Conservation (phyloP, 2,329 filamentous ascomycete genomes). For the Diaporthe sp. region DNA sequence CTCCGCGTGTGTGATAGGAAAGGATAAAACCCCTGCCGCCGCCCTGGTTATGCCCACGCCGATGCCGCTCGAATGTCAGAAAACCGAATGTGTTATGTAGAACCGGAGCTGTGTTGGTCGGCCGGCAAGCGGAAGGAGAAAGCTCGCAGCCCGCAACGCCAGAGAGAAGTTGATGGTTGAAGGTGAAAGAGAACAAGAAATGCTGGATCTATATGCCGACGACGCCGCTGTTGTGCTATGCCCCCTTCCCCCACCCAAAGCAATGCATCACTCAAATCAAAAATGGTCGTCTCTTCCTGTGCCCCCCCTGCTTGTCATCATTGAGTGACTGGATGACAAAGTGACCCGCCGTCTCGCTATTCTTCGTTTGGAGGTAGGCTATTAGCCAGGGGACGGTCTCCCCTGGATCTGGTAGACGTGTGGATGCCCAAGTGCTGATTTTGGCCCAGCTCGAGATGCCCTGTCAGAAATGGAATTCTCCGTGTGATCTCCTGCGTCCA, state of each 20-base stretch:
- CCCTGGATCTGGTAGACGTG: neutral
- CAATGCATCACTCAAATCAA: neutral
- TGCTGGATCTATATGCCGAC: slow-evolving; percentile 32
- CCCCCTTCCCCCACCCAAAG: neutral
- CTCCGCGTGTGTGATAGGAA: slow-evolving; percentile 1
- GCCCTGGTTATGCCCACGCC: slow-evolving; percentile 8
- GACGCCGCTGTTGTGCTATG: slow-evolving; percentile 34
- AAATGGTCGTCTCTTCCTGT: neutral
- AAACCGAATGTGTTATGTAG: slow-evolving; percentile 8
- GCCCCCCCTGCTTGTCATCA: too few relatives aligned
- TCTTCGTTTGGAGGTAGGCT: neutral
- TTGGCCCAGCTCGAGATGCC: neutral
- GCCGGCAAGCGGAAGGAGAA: neutral
- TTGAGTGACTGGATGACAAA: neutral
- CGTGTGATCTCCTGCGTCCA: neutral
- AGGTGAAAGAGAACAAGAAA: neutral
- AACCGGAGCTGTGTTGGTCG: neutral
- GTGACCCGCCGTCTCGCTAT: neutral
- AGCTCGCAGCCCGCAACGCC: slow-evolving; percentile 1
- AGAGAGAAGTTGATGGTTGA: neutral
- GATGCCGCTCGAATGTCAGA: slow-evolving; percentile 20
- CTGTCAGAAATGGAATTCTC: neutral
- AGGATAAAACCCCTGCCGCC: neutral
- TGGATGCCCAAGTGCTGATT: neutral
- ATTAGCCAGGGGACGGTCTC: too few relatives aligned